Evolutionary conservation across 768 basidiomycete genomes (phyloP), one percentile per base, ranked within the genome.

Genomic region (Amanita muscaria): DNA sequence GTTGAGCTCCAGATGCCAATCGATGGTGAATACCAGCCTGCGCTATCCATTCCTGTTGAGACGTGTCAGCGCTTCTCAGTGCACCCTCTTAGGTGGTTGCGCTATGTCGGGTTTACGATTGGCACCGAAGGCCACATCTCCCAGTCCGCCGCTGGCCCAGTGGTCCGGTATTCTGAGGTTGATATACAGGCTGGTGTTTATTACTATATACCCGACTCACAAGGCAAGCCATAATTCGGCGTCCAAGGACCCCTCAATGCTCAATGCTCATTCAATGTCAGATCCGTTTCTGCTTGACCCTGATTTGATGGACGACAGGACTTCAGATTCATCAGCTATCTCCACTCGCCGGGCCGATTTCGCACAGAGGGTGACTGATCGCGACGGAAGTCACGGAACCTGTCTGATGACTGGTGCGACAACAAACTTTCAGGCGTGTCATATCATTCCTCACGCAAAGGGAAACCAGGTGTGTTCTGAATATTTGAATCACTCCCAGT

Each of bases 391-490:
- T n/a, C n/a, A n/a, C n/a, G n/a, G n/a, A n/a, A n/a, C 40, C 33
- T 53, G 52, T 40, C 40, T 53, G 34, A 37, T 53, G 50, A 53
- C 52, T 49, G 47, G 50, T 36, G 6, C 2, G 14, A 32, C 40
- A 51, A 27, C 27, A 40, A 21, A 44, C 31, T 14, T 47, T 47
- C 42, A 38, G 39, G 52, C 30, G 14, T 53, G 47, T 41, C 52
- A 53, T 46, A 47, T 53, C 31, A 39, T 53, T 47, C 52, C 52
- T 37, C 52, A 53, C 29, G 50, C 52, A 49, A 53, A 53, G 50
- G 44, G 43, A 33, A 30, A 51, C 50, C 32, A 51, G 40, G 52
- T 53, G 50, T 41, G 50, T 53, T 40, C 38, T 25, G 38, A 25
- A 25, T 25, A 25, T 25, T 36, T 39, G 38, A 25, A 25, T 25